Conservation (phyloP, 345 rosid genomes). For the Ceriops decandra region DNA sequence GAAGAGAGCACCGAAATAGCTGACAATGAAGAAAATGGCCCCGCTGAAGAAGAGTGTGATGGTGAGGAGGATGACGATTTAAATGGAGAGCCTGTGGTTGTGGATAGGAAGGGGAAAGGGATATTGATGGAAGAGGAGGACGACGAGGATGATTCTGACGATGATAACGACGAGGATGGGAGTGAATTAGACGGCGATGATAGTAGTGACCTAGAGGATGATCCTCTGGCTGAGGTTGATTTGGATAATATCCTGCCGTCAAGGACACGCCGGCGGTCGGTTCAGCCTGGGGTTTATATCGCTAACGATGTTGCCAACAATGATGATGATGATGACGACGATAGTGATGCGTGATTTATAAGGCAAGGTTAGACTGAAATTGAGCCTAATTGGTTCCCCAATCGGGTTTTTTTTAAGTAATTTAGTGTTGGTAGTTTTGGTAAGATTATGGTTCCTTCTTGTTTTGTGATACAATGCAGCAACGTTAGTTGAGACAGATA, state of each 20-base stretch:
- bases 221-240: slow-evolving; percentile 96
- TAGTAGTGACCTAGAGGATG: slow-evolving; percentile 64
- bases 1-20: not conserved
- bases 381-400: slow-evolving; percentile 15
- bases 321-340: slow-evolving; percentile 10
- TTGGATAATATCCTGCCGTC: slow-evolving; percentile 84
- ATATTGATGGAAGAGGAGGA: slow-evolving; percentile 37
- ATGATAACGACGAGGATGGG: slow-evolving; percentile 10
- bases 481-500: not conserved
- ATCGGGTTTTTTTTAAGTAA: slow-evolving; percentile 4
- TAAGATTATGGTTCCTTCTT: not conserved
- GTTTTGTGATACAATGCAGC: not conserved
- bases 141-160: slow-evolving; percentile 33
- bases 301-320: slow-evolving; percentile 24
- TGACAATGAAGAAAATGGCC: not conserved
- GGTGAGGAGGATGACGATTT: slow-evolving; percentile 35
- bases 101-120: slow-evolving; percentile 35
- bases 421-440: not conserved
- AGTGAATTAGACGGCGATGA: slow-evolving; percentile 42
- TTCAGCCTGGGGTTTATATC: slow-evolving; percentile 54
- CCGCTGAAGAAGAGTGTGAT: slow-evolving; percentile 1
- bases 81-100: slow-evolving; percentile 14
- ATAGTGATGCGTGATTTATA: slow-evolving; percentile 38
- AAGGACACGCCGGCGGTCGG: slow-evolving; percentile 52
- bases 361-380: slow-evolving; percentile 20